A percentile compares a stretch with the other conserved stretches of the same genome.
Conservation (phyloP, 257 asterid species). For the Rauvolfia tetraphylla region DNA sequence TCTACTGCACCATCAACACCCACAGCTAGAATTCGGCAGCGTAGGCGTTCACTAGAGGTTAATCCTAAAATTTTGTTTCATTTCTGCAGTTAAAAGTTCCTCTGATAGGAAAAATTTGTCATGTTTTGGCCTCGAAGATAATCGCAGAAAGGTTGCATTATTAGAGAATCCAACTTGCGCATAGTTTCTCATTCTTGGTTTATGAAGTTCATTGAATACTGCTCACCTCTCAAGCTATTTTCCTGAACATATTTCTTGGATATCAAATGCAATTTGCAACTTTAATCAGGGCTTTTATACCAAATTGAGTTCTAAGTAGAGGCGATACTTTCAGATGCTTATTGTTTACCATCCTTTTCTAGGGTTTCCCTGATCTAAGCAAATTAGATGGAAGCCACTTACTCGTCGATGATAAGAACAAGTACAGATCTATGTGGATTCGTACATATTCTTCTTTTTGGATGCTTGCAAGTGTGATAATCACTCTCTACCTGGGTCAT, state of each 20-base stretch:
- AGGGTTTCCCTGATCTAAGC: constrained; percentile 43
- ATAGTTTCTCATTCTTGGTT: not conserved
- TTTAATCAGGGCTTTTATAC: not conserved
- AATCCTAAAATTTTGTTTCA: constrained; percentile 1
- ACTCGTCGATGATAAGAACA: constrained; percentile 45
- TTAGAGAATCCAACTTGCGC: too few relatives aligned
- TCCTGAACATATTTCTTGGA: too few relatives aligned
- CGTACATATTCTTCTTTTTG: constrained; percentile 60
- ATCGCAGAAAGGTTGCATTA: not conserved
- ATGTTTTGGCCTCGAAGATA: too few relatives aligned
- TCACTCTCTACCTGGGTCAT: constrained; percentile 61
- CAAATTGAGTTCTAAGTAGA: not conserved
- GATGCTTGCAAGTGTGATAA: constrained; percentile 50
- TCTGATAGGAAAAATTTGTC: not conserved
- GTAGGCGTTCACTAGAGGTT: constrained; percentile 48
- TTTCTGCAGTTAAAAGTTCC: not conserved
- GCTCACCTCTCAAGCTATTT: not conserved
- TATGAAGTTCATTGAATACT: not conserved
- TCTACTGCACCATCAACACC: constrained; percentile 48
- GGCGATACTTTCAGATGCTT: not conserved
- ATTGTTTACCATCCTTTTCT: constrained; percentile 10
- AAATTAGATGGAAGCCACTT: constrained; percentile 38
- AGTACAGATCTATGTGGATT: constrained; percentile 61
- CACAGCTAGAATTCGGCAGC: constrained; percentile 38
- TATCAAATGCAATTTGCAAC: not conserved